Percentiles rank a stretch among this genome's conserved stretches.
These are phyloP conservation scores for Corylus americana DNA, from an alignment of 306 rosid species.

Conservation along the genomic window DNA sequence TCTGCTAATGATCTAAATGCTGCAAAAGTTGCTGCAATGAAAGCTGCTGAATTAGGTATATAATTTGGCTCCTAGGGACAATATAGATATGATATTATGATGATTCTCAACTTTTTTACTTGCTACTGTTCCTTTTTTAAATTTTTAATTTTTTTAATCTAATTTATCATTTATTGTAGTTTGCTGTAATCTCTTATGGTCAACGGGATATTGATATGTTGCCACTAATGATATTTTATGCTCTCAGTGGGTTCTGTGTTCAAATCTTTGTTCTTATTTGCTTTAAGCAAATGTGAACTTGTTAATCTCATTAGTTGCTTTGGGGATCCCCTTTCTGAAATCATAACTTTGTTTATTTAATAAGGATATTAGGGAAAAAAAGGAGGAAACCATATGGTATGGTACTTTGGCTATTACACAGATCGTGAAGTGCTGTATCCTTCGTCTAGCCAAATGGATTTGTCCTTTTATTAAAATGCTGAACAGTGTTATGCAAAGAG, in stretches of 20 bases:
- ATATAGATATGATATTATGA: not conserved
- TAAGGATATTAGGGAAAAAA: not conserved
- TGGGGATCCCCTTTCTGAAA: not conserved
- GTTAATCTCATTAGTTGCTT: not conserved
- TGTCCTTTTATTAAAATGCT: not conserved
- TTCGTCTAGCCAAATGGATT: not conserved
- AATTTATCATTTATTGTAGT: not conserved
- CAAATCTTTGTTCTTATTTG: not conserved
- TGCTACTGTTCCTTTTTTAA: not conserved
- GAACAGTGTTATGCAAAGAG: not conserved
- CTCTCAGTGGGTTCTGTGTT: not conserved
- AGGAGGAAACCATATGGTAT: not conserved
- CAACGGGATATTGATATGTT: not conserved
- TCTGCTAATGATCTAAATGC: constrained; percentile 57
- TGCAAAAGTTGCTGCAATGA: constrained; percentile 93
- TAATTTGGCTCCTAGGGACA: not conserved
- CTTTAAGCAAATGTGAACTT: not conserved
- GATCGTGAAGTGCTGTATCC: not conserved
- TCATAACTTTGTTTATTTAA: not conserved
- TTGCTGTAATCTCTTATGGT: not conserved
- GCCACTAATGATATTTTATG: not conserved
- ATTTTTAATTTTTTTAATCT: not conserved
- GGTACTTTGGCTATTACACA: not conserved
- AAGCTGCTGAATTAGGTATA: constrained; percentile 95
- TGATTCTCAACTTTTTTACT: not conserved